Evolutionary conservation across 2,329 filamentous ascomycete genomes (phyloP), one percentile per base, ranked within the genome.

Genomic region (Penicillium sp.): DNA sequence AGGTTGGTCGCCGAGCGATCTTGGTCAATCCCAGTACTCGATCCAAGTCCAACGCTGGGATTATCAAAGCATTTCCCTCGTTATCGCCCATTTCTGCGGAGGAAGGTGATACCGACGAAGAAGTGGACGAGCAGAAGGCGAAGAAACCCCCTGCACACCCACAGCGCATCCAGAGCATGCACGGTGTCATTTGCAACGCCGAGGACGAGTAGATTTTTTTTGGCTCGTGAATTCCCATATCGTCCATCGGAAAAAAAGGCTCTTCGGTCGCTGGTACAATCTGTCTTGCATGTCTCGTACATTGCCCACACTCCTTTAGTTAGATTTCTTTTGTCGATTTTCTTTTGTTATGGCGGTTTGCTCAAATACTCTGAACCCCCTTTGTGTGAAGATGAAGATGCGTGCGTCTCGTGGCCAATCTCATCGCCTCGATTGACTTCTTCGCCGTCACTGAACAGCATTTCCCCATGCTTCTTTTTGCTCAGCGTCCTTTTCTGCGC

Each of bases 11-110:
- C 54, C 76, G 80, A 43, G 80, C 83, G 6, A 82, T 81, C 0
- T 73, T 95, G 28, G 76, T 93, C 11, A 81, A 84, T 50, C 78
- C 71, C 5, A 43, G 69, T 7, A 67, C 79, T 26, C 76, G 79
- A 12, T 72, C 79, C n/a, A 82, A 79, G 59, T 86, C 83, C 1
- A 75, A 74, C 25, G 79, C 84, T 65, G 82, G 77, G 3, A 67
- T 85, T 3, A 65, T 84, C 8, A 77, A 77, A 47, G 76, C 76
- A 44, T 77, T 74, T 54, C 65, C 69, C 9, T 66, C 67, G 9
- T 50, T 65, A 54, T 62, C 63, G 7, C 62, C 64, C 5, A 66
- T 65, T 39, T 62, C 61, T 13, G 61, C 62, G 2, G 66, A 64
- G 39, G 62, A 65, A 5, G 64, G 67, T 27, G 64, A 61, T 39